A percentile compares a stretch with the other conserved stretches of the same genome.
Evolutionary conservation across 2,329 filamentous ascomycete species (phyloP).

Genomic region (Colletotrichum chlorophyti): DNA sequence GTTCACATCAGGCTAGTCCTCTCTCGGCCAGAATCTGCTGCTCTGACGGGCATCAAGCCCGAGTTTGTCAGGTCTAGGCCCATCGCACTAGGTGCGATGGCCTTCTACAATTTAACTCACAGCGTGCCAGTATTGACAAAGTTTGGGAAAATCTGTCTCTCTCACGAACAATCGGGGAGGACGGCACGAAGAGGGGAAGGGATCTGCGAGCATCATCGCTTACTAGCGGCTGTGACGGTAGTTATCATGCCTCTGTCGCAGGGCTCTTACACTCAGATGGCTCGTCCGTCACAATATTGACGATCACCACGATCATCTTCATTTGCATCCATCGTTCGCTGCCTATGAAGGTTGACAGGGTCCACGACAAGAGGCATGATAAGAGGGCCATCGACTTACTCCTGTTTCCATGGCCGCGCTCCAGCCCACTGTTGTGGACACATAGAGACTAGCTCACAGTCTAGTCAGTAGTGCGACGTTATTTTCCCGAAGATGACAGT

Average conservation of each 20-base stretch:
- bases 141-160: constrained; percentile 4
- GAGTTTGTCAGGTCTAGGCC: neutral
- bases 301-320: neutral
- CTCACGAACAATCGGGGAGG: constrained; percentile 6
- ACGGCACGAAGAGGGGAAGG: constrained; percentile 14
- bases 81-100: neutral
- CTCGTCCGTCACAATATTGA: neutral
- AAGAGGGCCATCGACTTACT: neutral
- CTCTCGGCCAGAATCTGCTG: constrained; percentile 13
- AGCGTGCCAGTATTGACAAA: constrained; percentile 8
- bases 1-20: constrained; percentile 18
- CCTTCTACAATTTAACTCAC: constrained; percentile 4
- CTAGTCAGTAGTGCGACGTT: constrained; percentile 27
- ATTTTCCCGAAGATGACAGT: constrained; percentile 21
- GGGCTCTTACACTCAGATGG: constrained; percentile 1
- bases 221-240: constrained; percentile 4
- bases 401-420: neutral
- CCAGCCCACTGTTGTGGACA: neutral
- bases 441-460: constrained; percentile 19
- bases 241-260: constrained; percentile 5
- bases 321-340: too few relatives aligned
- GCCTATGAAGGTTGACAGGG: too few relatives aligned
- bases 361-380: too few relatives aligned
- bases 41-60: constrained; percentile 6
- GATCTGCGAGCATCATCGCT: too few relatives aligned